Conservation (phyloP, 768 basidiomycete genomes). For the Porpolomopsis calyptriformis region DNA sequence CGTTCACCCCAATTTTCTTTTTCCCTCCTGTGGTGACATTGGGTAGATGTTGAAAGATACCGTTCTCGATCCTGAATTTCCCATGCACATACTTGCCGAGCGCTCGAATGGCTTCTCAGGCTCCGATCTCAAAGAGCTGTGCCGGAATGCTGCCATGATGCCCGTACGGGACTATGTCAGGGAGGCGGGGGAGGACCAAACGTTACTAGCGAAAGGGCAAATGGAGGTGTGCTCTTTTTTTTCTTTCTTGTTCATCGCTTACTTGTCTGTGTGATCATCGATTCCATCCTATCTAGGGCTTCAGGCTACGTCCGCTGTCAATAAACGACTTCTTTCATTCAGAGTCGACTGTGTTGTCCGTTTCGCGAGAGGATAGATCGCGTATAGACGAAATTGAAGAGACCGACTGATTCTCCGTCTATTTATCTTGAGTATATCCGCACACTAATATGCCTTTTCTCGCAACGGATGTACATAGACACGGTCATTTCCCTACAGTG, state of each 20-base stretch:
- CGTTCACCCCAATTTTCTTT: too few species aligned
- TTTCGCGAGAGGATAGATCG: constrained; percentile 1
- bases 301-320: constrained; percentile 62
- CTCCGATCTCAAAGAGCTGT: constrained; percentile 85
- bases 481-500: too few species aligned
- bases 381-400: constrained; percentile 4
- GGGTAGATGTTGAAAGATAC: constrained; percentile 81
- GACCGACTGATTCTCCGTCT: neutral
- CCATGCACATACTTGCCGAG: constrained; percentile 51
- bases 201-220: constrained; percentile 37
- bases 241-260: neutral
- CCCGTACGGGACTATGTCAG: constrained; percentile 81
- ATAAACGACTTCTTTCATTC: constrained; percentile 49
- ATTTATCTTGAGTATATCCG: neutral
- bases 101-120: constrained; percentile 72
- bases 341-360: neutral
- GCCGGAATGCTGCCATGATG: constrained; percentile 88
- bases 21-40: constrained; percentile 1
- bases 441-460: too few species aligned
- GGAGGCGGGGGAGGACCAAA: constrained; percentile 31
- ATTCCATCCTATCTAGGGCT: constrained; percentile 42
- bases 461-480: too few species aligned
- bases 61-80: constrained; percentile 49
- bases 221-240: constrained; percentile 27
- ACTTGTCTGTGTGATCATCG: neutral